Conservation (phyloP, 805 yeast genomes). For the Metschnikowia baotianmanensis region DNA sequence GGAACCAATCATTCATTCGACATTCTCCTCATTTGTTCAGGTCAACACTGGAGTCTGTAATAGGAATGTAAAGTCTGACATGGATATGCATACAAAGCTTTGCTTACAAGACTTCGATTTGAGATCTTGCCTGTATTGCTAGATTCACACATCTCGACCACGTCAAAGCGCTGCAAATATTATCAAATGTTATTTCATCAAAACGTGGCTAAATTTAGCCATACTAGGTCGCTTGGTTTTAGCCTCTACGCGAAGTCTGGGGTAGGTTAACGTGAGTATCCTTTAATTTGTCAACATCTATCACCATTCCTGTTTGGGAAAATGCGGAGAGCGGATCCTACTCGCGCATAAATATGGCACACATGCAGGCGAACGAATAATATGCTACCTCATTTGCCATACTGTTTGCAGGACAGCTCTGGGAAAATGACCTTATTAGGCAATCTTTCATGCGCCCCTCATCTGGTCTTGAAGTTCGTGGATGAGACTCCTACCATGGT, state of each 20-base stretch:
- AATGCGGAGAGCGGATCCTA: slow-evolving; percentile 6
- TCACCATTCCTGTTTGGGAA: slow-evolving; percentile 3
- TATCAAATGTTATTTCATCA: too few species aligned
- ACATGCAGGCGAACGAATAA: neutral
- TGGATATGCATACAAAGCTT: neutral
- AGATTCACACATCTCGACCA: too few species aligned
- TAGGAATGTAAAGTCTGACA: neutral
- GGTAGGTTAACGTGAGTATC: too few species aligned
- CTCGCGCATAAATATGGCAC: neutral
- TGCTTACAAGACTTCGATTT: neutral
- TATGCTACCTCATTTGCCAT: slow-evolving; percentile 1
- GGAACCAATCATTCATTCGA: neutral
- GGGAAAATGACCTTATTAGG: slow-evolving; percentile 5
- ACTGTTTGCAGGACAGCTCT: neutral
- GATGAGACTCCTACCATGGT: too few species aligned
- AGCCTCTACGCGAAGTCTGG: too few species aligned
- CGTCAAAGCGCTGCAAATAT: too few species aligned
- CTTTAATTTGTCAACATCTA: too few species aligned
- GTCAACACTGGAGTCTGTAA: neutral
- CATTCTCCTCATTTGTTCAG: neutral
- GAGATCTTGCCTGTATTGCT: too few species aligned
- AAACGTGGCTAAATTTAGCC: too few species aligned
- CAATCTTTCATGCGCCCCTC: slow-evolving; percentile 3
- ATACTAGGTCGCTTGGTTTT: too few species aligned
- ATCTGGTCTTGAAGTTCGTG: slow-evolving; percentile 15